Conservation (phyloP, 177 flowering plant species). For the Vitis hybrid region DNA sequence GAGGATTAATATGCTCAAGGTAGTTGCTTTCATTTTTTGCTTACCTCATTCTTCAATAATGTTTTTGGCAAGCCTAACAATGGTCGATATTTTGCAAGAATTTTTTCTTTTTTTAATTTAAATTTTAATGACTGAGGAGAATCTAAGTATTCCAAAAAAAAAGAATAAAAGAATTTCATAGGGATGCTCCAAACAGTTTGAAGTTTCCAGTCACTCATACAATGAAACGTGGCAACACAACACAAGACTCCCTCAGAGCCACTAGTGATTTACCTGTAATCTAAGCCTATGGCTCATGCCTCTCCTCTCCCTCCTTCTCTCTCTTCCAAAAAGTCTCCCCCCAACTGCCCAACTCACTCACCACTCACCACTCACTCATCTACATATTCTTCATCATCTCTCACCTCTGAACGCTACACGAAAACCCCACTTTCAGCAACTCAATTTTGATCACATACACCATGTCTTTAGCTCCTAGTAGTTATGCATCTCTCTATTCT, state of each 20-base stretch:
- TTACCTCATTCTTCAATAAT: no score
- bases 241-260: slow-evolving; percentile 28
- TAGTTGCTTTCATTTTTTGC: no score
- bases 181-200: no score
- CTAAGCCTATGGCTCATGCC: slow-evolving; percentile 2
- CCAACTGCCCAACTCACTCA: no score
- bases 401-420: not conserved
- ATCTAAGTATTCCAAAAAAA: no score
- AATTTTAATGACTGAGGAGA: no score
- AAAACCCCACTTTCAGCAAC: not conserved
- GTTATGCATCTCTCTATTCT: slow-evolving; percentile 53
- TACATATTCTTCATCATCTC: not conserved
- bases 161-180: no score
- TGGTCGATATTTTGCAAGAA: no score
- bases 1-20: no score
- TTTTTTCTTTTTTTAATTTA: no score
- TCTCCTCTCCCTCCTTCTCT: not conserved
- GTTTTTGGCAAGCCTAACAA: no score
- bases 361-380: not conserved
- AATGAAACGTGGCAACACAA: slow-evolving; percentile 22
- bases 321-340: not conserved
- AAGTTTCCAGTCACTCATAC: not conserved
- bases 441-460: slow-evolving; percentile 4
- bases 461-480: slow-evolving; percentile 57
- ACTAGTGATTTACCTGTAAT: slow-evolving; percentile 22